Percentiles rank a stretch among this genome's conserved stretches.
phyloP scores from a whole-genome alignment of 2,329 filamentous ascomycete genomes.

The Verticillium albo-atrum region DNA sequence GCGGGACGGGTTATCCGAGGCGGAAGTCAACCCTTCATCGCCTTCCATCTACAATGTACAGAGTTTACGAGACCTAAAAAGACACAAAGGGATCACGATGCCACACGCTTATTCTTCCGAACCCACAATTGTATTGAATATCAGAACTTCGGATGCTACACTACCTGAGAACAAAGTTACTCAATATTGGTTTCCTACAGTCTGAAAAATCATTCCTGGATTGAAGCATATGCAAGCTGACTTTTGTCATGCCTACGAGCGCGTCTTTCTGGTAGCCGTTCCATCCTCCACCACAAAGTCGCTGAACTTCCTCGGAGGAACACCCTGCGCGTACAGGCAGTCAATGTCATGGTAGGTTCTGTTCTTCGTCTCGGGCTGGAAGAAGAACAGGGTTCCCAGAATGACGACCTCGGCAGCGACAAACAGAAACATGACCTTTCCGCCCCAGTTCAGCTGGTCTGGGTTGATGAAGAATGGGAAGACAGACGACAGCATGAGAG shows the following conservation, averaged over 20 bases:
- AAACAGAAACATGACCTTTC: slow-evolving; percentile 31
- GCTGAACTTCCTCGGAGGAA: slow-evolving; percentile 19
- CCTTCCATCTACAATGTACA: no score
- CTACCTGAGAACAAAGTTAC: no score
- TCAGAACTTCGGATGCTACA: no score
- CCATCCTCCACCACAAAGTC: slow-evolving; percentile 16
- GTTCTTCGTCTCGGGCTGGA: slow-evolving; percentile 33
- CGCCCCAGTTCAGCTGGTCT: slow-evolving; percentile 30
- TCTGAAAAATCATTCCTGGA: no score
- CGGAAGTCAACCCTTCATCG: no score
- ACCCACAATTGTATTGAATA: no score
- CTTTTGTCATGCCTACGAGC: not conserved
- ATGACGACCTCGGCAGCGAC: slow-evolving; percentile 28
- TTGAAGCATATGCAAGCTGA: no score
- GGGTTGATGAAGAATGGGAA: slow-evolving; percentile 33
- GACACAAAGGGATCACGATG: no score
- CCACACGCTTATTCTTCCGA: no score
- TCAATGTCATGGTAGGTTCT: slow-evolving; percentile 29
- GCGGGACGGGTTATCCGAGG: no score
- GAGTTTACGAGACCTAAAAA: no score
- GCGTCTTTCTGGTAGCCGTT: slow-evolving; percentile 7
- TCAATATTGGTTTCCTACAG: no score
- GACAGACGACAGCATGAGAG: slow-evolving; percentile 27
- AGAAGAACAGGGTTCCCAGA: slow-evolving; percentile 22
- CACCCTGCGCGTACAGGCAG: slow-evolving; percentile 16